phyloP scores from a whole-genome alignment of 2,329 filamentous ascomycete genomes.

The Exophiala mesophila region DNA sequence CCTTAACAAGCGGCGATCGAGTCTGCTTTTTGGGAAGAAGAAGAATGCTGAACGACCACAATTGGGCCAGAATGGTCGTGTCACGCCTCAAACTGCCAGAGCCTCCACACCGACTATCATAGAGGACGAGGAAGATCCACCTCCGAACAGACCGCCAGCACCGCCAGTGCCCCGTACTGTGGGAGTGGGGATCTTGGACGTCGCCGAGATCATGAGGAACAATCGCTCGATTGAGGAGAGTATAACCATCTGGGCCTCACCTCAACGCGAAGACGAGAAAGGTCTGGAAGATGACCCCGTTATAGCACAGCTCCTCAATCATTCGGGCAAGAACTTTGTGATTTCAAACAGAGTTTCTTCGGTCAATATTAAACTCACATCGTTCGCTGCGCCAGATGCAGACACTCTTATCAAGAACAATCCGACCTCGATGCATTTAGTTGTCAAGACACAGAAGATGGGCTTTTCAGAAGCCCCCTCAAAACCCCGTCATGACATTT shows the following conservation, averaged over 20 bases:
- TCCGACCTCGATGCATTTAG: conserved; percentile 77
- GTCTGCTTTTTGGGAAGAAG: conserved; percentile 37
- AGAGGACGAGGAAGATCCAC: conserved; percentile 20
- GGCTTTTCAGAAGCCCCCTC: conserved; percentile 90
- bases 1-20: conserved; percentile 36
- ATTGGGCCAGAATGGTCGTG: conserved; percentile 30
- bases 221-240: conserved; percentile 65
- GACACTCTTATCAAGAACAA: conserved; percentile 78
- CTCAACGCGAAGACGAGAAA: conserved; percentile 52
- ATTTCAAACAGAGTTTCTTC: conserved; percentile 68
- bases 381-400: conserved; percentile 72
- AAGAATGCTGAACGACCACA: conserved; percentile 24
- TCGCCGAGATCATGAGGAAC: conserved; percentile 70
- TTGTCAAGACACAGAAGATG: conserved; percentile 78
- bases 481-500: conserved; percentile 87
- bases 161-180: conserved; percentile 38
- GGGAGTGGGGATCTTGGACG: conserved; percentile 70
- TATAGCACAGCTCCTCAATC: conserved; percentile 68
- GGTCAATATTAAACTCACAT: conserved; percentile 71
- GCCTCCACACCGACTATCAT: conserved; percentile 16
- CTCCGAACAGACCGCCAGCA: conserved; percentile 13
- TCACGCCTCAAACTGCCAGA: conserved; percentile 14
- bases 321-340: conserved; percentile 67
- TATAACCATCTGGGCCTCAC: conserved; percentile 65
- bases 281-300: conserved; percentile 22